phyloP scores from a whole-genome alignment of 2,329 filamentous ascomycete genomes.

The Pseudogymnoascus sp. region DNA sequence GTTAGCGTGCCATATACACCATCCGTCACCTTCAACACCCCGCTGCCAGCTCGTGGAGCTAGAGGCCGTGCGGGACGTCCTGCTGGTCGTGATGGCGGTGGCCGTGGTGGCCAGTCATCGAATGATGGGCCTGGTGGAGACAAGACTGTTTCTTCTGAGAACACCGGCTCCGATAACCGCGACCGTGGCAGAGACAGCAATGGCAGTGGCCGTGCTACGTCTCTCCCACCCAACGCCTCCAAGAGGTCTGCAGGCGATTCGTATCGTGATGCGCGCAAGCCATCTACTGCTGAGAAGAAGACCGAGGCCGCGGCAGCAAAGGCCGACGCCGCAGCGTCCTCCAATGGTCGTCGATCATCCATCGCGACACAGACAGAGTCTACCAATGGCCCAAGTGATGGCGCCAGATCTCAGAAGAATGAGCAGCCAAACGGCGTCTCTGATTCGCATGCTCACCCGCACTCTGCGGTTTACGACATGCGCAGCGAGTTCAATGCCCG shows the following conservation, averaged over 20 bases:
- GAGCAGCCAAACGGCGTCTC: conserved; percentile 15
- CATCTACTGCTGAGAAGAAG: conserved; percentile 8
- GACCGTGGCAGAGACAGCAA: conserved; percentile 18
- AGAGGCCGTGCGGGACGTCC: conserved; percentile 31
- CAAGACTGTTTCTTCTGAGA: conserved; percentile 18
- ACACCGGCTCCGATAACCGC: conserved; percentile 15
- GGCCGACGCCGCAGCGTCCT: conserved; percentile 20
- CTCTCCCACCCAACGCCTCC: conserved; percentile 23
- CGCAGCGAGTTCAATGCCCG: conserved; percentile 24
- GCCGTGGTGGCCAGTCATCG: conserved; percentile 26
- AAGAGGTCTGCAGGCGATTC: conserved; percentile 20
- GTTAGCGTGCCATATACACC: conserved; percentile 74
- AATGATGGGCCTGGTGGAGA: conserved; percentile 20
- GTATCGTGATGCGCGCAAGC: conserved; percentile 15
- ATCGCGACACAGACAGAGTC: conserved; percentile 28
- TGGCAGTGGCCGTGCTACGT: conserved; percentile 19
- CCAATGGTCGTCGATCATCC: conserved; percentile 26
- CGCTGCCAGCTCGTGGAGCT: conserved; percentile 55
- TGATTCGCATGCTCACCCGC: conserved; percentile 21
- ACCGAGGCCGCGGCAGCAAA: conserved; percentile 13
- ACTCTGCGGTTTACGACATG: conserved; percentile 21
- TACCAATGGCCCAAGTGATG: conserved; percentile 13
- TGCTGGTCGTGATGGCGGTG: conserved; percentile 30
- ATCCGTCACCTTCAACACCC: conserved; percentile 78
- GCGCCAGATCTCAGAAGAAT: conserved; percentile 15